phyloP scores from a whole-genome alignment of 1,284 basidiomycete genomes.

The Ustilago xerochloae region DNA sequence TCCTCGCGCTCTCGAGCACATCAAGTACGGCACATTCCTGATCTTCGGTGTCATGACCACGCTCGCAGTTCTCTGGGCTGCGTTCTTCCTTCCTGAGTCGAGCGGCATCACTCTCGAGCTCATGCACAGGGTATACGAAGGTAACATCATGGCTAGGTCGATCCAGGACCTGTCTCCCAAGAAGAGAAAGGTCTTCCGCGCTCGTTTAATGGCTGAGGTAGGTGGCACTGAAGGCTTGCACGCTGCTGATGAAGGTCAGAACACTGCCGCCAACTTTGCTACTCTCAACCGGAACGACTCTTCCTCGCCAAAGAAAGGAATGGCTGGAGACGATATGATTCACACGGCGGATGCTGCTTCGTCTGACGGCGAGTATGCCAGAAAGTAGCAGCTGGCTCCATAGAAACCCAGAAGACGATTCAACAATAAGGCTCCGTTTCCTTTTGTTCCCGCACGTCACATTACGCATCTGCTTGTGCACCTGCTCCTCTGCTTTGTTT shows the following conservation, averaged over 20 bases:
- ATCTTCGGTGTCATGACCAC: slow-evolving; percentile 57
- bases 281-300: slow-evolving; percentile 18
- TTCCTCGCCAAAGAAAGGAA: slow-evolving; percentile 26
- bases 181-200: slow-evolving; percentile 41
- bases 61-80: slow-evolving; percentile 58
- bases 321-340: slow-evolving; percentile 18
- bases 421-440: neutral
- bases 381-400: neutral
- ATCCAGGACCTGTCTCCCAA: slow-evolving; percentile 51
- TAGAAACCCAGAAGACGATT: neutral
- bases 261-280: slow-evolving; percentile 3
- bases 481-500: no score
- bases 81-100: slow-evolving; percentile 62
- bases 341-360: slow-evolving; percentile 15
- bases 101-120: slow-evolving; percentile 61
- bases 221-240: slow-evolving; percentile 22
- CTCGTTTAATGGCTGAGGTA: slow-evolving; percentile 32
- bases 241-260: neutral
- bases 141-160: slow-evolving; percentile 58
- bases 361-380: slow-evolving; percentile 14
- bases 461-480: no score
- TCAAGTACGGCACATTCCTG: slow-evolving; percentile 63
- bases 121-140: slow-evolving; percentile 58
- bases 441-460: no score
- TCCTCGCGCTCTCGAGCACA: slow-evolving; percentile 57